These are phyloP conservation scores for Coriaria nepalensis DNA, from an alignment of 306 rosid genomes.

Conservation along the genomic window DNA sequence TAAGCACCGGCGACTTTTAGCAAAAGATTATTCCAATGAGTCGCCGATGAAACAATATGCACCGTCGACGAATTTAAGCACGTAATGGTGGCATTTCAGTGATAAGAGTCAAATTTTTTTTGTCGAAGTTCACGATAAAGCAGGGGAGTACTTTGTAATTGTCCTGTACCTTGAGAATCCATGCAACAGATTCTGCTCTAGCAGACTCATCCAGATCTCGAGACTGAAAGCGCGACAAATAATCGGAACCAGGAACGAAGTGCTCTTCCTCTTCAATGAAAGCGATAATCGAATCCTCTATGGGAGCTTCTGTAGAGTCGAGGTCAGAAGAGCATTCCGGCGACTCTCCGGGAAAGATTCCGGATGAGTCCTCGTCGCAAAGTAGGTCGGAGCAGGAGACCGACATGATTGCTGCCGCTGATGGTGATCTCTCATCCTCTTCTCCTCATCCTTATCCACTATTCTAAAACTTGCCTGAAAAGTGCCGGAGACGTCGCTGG, in stretches of 20 bases:
- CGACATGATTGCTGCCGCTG: conserved; percentile 43
- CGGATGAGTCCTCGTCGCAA: conserved; percentile 60
- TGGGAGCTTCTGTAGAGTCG: conserved; percentile 26
- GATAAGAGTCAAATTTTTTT: too few relatives aligned
- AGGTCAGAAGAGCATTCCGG: conserved; percentile 48
- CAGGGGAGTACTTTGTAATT: too few relatives aligned
- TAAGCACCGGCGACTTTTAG: too few relatives aligned
- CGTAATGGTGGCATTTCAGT: too few relatives aligned
- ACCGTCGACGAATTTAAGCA: too few relatives aligned
- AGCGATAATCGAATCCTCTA: conserved; percentile 60
- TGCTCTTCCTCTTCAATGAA: conserved; percentile 68
- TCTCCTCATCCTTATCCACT: conserved; percentile 17
- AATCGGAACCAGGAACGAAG: conserved; percentile 70
- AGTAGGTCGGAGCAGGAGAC: conserved; percentile 63
- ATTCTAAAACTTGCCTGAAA: too few relatives aligned
- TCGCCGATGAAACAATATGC: too few relatives aligned
- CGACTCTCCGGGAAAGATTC: conserved; percentile 43
- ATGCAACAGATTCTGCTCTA: conserved; percentile 76
- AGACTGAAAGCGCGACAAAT: conserved; percentile 49
- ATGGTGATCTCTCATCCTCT: conserved; percentile 33
- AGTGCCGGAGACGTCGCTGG: too few relatives aligned
- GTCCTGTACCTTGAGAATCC: conserved; percentile 83
- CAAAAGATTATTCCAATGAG: too few relatives aligned
- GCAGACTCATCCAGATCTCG: conserved; percentile 52
- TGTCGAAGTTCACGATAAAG: too few relatives aligned